Evolutionary conservation across 1,139 yeast genomes (phyloP), one percentile per base, ranked within the genome.

Genomic region (Pichia sp.): DNA sequence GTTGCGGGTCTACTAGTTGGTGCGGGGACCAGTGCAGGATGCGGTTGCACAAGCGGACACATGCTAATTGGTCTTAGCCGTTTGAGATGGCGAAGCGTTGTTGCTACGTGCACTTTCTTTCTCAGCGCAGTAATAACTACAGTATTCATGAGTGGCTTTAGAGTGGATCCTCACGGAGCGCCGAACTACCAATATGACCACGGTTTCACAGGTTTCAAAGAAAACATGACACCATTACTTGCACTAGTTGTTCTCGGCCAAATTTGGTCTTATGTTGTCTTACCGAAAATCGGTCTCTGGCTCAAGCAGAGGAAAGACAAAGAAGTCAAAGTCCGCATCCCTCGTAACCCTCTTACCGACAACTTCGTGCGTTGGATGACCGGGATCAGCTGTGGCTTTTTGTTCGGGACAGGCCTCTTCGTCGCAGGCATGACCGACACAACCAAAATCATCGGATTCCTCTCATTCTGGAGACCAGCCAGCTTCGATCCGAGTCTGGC

Each of bases 41-140:
- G 72, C 29, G 82, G 81, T 0, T 78, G 81, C 56, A 78, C 81
- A 1, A 76, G 80, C 0, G 82, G 82, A 6, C 81, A 78, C 57
- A 75, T 78, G 79, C 67, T 78, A 7, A 67, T 70, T 26, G 82
- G 82, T 0, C 52, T 77, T 15, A 72, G 80, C 3, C 66, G 81
- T 45, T 59, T 75, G 7, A 67, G 80, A 45, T 50, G 65, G 52
- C 66, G 81, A 55, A 74, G 79, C 13, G 52, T 77, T 7, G 72
- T 71, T 5, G 80, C 81, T 1, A 75, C 79, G 0, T 58, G 61
- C 8, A 59, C 68, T 1, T 77, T 78, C 56, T 60, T 69, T 1
- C 13, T 62, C 1, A 60, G 67, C 3, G 80, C 76, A 0, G 69
- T 74, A 45, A 32, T 53, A 3, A 53, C 61, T 6, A 47, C 59